Base-by-base conservation (phyloP, 108 stramenopile genomes). In the Chaetoceros tenuissimus region DNA sequence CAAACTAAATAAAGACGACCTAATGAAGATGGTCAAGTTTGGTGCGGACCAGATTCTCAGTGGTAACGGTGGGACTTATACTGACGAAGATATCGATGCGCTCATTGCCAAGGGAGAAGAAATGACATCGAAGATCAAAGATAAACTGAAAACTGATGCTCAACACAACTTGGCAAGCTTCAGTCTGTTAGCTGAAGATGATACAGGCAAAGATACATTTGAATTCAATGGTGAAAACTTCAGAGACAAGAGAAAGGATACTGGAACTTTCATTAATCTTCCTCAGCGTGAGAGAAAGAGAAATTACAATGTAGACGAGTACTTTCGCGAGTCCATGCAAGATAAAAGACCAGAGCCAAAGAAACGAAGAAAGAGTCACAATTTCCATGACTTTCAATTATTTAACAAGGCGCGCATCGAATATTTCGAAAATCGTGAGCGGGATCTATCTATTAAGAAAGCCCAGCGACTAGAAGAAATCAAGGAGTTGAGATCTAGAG, bases 11-110 rank as follows among this genome's bases (percentile, higher is more conserved):
- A 95, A 97, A 74, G 84, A 82, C 25, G 98, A 99, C 51, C 77
- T 99, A 27, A 95, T 97, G 97, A 81, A 90, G 58, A 97, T 99
- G 96, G 98, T 99, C 24, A 80, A 79, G 48, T 98, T 97, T 66
- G 98, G 98, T 20, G 98, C 98, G 13, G 98, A 99, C 72, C 92
- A 96, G 63, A 97, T 99, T 69, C 70, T 94, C 50, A 92, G 79
- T 53, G 81, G 86, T 21, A 82, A 74, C 50, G 79, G 78, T 24
- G 89, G 81, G 16, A 79, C 86, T 5, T 83, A 94, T 65, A 94
- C 94, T 13, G 95, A 96, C 53, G 94, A 98, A 62, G 96, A 97
- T 72, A 96, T 99, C 55, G 98, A 99, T 72, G 91, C 90, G 18
- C 78, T 99, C 56, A 95, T 99, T 62, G 82, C 81, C 22, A 90